Base-by-base conservation (phyloP, 2,329 filamentous ascomycete species). In the Diplocarpon mali region DNA sequence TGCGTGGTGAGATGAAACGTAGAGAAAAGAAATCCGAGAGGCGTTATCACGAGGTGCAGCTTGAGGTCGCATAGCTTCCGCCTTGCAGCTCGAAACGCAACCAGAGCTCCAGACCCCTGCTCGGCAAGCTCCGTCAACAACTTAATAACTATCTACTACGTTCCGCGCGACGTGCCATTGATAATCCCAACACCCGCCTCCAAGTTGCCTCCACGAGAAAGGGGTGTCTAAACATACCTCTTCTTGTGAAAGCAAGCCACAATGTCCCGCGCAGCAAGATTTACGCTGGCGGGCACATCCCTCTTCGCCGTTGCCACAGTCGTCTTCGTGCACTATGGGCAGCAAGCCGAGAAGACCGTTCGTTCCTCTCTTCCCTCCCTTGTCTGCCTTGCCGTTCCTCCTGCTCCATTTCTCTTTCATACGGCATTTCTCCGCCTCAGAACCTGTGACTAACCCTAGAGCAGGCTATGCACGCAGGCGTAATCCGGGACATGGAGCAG, bases 401-500 rank as follows among this genome's bases (percentile, higher is more conserved):
- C 15, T 29, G 14, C 9, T 49, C 13, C 12, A 3, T 5, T 29
- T 5, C 37, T 38, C 27, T 38, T 1, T 20, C 14, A 5, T 8
- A n/a, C 28, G 10, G 9, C n/a, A 15, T 15, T 28, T 15, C 20
- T 24, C 20, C 20, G 4, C 7, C 30, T 32, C 36, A 14, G 1
- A 29, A 20, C 13, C 20, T 28, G 13, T 24, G 16, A 27, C 15
- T 12, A 5, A 16, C 13, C 16, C 4, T 15, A 12, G 24, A 42
- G 40, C 30, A 90, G 92, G 85, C 86, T 46, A 98, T 98, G 92
- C 92, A 98, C 61, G 78, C 83, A 54, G 92, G 92, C 36, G 92
- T 98, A 35, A 70, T 96, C 53, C 85, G 90, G 52, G 92, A 98
- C 60, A 84, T 95, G 72, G 90, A 96, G 61, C 87, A 93, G 61